A percentile compares a stretch with the other conserved stretches of the same genome.
These are phyloP conservation scores for Hymenoscyphus albidus DNA, from an alignment of 2,329 filamentous ascomycete genomes.

Conservation along the genomic window DNA sequence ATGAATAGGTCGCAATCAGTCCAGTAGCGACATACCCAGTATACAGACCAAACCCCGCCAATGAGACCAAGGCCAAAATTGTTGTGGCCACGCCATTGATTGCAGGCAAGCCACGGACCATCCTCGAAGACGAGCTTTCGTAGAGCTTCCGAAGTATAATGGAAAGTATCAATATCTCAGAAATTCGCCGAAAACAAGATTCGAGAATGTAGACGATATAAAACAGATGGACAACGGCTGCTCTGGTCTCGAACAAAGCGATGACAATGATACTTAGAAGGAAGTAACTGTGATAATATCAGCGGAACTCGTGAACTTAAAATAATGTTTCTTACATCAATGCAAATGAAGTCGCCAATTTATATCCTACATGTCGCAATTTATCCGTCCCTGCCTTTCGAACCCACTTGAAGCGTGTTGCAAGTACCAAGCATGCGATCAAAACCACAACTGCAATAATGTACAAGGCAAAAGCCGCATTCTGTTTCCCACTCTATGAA, in stretches of 20 bases:
- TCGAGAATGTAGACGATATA: constrained; percentile 5
- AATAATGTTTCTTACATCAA: constrained; percentile 1
- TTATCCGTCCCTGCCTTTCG: constrained; percentile 4
- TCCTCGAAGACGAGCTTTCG: neutral
- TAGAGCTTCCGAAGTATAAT: constrained; percentile 6
- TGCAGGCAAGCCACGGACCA: neutral
- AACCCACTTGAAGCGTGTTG: constrained; percentile 11
- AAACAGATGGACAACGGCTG: constrained; percentile 5
- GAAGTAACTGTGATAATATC: constrained; percentile 1
- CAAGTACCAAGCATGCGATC: constrained; percentile 8
- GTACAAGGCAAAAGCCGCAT: constrained; percentile 3
- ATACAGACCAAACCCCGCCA: neutral
- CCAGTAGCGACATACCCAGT: neutral
- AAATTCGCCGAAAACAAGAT: neutral
- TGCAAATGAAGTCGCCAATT: neutral
- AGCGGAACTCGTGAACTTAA: neutral
- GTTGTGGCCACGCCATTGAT: neutral
- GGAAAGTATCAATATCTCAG: constrained; percentile 3
- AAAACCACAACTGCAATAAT: constrained; percentile 7
- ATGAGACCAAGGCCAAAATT: neutral
- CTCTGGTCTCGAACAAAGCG: neutral
- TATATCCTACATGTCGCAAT: constrained; percentile 3
- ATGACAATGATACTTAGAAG: neutral
- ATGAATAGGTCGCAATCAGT: neutral
- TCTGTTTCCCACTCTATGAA: neutral